Evolutionary conservation across 768 basidiomycete genomes (phyloP), one percentile per base, ranked within the genome.

Genomic region (Termitomyces bulborhizus): DNA sequence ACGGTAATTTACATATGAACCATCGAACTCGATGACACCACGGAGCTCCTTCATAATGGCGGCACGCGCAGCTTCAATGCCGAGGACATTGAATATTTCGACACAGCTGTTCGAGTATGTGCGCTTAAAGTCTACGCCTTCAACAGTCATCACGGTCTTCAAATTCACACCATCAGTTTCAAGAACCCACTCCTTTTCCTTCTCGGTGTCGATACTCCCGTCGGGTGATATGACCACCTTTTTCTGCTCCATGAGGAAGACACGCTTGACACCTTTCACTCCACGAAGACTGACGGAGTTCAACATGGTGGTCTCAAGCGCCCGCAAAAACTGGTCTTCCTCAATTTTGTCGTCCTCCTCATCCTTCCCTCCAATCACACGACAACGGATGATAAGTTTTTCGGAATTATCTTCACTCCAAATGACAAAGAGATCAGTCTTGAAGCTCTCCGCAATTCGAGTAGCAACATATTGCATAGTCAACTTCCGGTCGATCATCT

Each of bases 351-450:
- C 90, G 24, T 93, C 90, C 18, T 93, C 88, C 69, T 96, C 94
- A 62, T 94, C 90, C 8, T 79, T 79, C 40, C 86, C 85, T 42
- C 90, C 88, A 48, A 90, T 71, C 7, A 98, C 88, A 76, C 97
- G 92, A 69, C 97, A 96, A 44, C 97, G 96, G 62, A 99, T 90
- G 63, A 98, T 82, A 11, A 98, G 84, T 74, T 98, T 98, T 71
- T 96, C 92, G 3, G 96, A 91, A 72, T 97, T 98, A 71, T 98
- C 96, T 78, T 98, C 96, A 60, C 92, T 94, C 90, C 94, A 97
- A 61, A 98, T 97, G 69, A 98, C 93, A 69, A 98, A 98, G 13
- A 98, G 76, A 66, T 98, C 96, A 2, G 91, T 88, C 68, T 93
- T 91, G 78, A 98, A 98, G 60, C 84, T 94, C 69, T 93, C 90